Evolutionary conservation across 305 asterid species (phyloP).

Genomic region (Fraxinus latifolia): DNA sequence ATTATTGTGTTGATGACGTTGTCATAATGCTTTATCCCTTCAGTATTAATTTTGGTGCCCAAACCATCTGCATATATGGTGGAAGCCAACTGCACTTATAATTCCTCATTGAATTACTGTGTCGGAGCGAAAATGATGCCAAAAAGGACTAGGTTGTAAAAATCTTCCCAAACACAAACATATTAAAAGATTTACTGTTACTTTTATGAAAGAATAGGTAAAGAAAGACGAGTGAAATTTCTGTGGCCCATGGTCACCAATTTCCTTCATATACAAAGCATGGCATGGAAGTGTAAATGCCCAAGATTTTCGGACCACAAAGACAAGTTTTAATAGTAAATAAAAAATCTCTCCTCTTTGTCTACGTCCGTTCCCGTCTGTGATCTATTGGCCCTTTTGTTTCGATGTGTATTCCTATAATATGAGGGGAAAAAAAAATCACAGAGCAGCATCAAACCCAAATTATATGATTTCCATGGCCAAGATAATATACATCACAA

Average conservation of each 20-base stretch:
- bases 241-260: background rate
- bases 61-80: conserved; percentile 45
- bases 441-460: background rate
- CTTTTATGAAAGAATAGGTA: background rate
- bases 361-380: too few species aligned
- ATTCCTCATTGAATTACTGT: conserved; percentile 7
- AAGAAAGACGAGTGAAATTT: background rate
- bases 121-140: background rate
- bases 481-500: background rate
- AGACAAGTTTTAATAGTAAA: background rate
- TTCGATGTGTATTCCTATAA: background rate
- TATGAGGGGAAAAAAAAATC: background rate
- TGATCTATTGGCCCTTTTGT: background rate
- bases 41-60: conserved; percentile 45
- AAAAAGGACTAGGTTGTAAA: background rate
- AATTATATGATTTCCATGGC: background rate
- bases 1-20: conserved; percentile 47
- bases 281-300: background rate
- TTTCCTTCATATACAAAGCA: background rate
- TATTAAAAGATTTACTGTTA: background rate
- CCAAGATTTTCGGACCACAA: background rate
- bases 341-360: too few species aligned
- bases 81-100: conserved; percentile 3
- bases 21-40: conserved; percentile 48
- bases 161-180: background rate